A percentile compares a stretch with the other conserved stretches of the same genome.
phyloP scores from a whole-genome alignment of 176 grass and related monocot genomes.

The Ananas comosus region DNA sequence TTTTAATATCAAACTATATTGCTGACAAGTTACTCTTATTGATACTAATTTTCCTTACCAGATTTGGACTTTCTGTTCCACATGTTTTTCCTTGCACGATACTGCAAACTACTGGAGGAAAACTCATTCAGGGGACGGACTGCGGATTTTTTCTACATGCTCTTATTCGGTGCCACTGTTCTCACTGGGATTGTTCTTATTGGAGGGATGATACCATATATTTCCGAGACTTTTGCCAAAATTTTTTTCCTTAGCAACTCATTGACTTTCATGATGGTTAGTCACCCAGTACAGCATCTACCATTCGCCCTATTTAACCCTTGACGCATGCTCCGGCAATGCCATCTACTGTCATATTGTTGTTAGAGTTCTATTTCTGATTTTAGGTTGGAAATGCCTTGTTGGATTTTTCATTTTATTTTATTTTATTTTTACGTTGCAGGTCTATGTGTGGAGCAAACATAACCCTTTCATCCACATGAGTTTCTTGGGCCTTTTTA shows the following conservation, averaged over 20 bases:
- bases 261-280: constrained; percentile 99
- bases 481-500: constrained; percentile 98
- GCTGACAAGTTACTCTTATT: constrained; percentile 1
- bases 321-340: too few relatives aligned
- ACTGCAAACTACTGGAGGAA: constrained; percentile 97
- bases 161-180: constrained; percentile 90
- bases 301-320: not conserved
- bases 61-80: constrained; percentile 99
- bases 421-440: constrained; percentile 6
- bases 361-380: not conserved
- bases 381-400: not conserved
- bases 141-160: constrained; percentile 98
- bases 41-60: constrained; percentile 16
- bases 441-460: constrained; percentile 99
- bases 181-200: constrained; percentile 81
- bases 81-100: constrained; percentile 97
- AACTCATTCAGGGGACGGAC: constrained; percentile 98
- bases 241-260: constrained; percentile 99
- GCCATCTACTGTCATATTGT: too few relatives aligned
- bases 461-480: constrained; percentile 97
- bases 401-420: too few relatives aligned
- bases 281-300: not conserved
- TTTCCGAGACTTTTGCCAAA: constrained; percentile 83
- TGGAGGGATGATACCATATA: constrained; percentile 92
- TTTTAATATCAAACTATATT: too few relatives aligned